Conservation (phyloP, 148 eudicot genomes). For the Vaccinium darrowii region DNA sequence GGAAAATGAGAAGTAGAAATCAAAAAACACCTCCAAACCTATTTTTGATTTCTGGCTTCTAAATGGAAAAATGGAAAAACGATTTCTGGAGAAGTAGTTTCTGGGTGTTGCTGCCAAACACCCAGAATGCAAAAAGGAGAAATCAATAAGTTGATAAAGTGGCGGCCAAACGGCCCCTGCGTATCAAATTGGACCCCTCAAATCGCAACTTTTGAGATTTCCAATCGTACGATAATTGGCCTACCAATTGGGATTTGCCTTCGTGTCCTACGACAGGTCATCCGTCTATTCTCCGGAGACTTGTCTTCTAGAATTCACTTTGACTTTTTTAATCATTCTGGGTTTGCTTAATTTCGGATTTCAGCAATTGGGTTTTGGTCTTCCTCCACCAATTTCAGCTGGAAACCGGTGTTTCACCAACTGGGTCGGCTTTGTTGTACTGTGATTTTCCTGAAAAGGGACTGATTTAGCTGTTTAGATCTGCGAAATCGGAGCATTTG, state of each 20-base stretch:
- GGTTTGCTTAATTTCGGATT: not conserved
- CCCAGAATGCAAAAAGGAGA: no score
- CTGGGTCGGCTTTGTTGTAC: slow-evolving; percentile 12
- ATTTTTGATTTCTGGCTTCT: no score
- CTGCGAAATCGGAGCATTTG: not conserved
- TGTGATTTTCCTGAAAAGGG: not conserved
- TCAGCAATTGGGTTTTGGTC: slow-evolving; percentile 11
- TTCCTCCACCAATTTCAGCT: not conserved
- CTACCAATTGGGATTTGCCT: not conserved
- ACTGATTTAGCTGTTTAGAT: not conserved
- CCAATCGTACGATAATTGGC: not conserved
- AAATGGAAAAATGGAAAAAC: no score
- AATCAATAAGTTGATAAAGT: no score
- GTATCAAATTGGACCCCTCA: not conserved
- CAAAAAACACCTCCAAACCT: no score
- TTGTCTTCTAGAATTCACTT: not conserved
- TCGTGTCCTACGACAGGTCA: not conserved
- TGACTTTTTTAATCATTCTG: not conserved
- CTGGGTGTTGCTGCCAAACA: no score
- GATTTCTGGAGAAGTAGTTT: no score
- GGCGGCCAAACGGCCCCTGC: no score
- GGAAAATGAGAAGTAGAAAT: no score
- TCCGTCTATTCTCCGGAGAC: no score
- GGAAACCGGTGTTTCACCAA: not conserved
- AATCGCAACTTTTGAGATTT: not conserved